Conservation (phyloP, 257 asterid genomes). For the Cynanchum wilfordii region DNA sequence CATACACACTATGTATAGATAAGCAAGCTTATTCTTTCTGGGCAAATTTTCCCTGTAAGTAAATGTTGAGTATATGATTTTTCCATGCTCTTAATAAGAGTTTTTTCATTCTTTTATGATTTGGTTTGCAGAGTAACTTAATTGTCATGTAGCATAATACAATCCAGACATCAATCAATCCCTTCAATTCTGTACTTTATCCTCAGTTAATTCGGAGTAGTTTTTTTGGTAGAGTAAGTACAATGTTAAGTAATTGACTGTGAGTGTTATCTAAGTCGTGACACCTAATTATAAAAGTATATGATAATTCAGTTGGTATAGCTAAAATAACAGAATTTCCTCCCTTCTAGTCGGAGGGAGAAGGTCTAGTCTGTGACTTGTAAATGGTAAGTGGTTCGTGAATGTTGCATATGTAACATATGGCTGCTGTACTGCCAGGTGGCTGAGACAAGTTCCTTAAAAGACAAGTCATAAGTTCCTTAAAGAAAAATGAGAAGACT, state of each 20-base stretch:
- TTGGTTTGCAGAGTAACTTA: too few relatives aligned
- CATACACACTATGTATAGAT: neutral
- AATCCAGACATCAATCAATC: neutral
- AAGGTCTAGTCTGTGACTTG: too few relatives aligned
- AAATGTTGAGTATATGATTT: slow-evolving; percentile 26
- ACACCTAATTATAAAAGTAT: neutral
- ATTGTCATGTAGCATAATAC: neutral
- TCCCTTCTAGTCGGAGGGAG: too few relatives aligned
- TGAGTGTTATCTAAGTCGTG: too few relatives aligned
- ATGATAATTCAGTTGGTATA: neutral
- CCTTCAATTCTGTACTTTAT: neutral
- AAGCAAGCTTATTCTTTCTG: slow-evolving; percentile 21
- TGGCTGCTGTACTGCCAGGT: too few relatives aligned
- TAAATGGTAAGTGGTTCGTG: too few relatives aligned
- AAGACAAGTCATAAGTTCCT: slow-evolving; percentile 32
- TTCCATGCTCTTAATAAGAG: slow-evolving; percentile 9
- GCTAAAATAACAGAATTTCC: too few relatives aligned
- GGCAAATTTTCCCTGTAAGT: slow-evolving; percentile 39
- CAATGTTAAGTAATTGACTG: too few relatives aligned
- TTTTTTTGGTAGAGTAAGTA: too few relatives aligned
- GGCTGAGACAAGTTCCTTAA: slow-evolving; percentile 2
- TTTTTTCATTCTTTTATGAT: slow-evolving; percentile 6
- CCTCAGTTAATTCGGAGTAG: too few relatives aligned
- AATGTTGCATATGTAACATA: too few relatives aligned
- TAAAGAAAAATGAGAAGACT: slow-evolving; percentile 17